Conservation (phyloP, 352 stramenopile genomes). For the Phytophthora litchii region DNA sequence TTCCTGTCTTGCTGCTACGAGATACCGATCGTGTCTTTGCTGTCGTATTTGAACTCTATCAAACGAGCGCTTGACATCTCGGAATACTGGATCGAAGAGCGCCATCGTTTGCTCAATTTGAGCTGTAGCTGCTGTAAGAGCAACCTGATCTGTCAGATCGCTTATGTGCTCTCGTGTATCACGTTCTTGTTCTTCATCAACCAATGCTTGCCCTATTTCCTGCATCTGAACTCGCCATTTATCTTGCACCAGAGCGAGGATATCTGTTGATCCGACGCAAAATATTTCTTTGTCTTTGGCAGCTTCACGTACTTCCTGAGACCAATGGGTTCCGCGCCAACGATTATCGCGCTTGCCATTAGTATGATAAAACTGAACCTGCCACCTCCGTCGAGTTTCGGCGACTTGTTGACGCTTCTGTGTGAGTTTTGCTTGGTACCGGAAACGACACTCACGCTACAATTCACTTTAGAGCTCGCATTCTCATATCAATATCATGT, state of each 20-base stretch:
- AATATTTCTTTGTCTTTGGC: slow-evolving; percentile 58
- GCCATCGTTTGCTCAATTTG: slow-evolving; percentile 66
- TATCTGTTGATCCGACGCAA: slow-evolving; percentile 54
- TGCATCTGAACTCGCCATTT: slow-evolving; percentile 50
- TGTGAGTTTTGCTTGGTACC: slow-evolving; percentile 41
- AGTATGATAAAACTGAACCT: slow-evolving; percentile 50
- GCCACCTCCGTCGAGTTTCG: slow-evolving; percentile 58
- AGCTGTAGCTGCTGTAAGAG: slow-evolving; percentile 43
- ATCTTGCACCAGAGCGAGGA: slow-evolving; percentile 55
- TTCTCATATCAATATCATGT: neutral
- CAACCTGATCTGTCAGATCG: slow-evolving; percentile 53
- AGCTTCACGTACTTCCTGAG: slow-evolving; percentile 47
- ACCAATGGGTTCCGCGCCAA: slow-evolving; percentile 59
- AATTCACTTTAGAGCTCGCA: slow-evolving; percentile 1
- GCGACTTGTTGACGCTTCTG: slow-evolving; percentile 46
- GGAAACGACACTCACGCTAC: slow-evolving; percentile 67
- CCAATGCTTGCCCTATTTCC: slow-evolving; percentile 6
- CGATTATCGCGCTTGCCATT: slow-evolving; percentile 69
- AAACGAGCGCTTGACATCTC: slow-evolving; percentile 55
- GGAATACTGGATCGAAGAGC: slow-evolving; percentile 72
- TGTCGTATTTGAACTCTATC: slow-evolving; percentile 47
- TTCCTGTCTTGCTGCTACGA: slow-evolving; percentile 12
- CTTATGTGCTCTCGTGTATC: slow-evolving; percentile 36
- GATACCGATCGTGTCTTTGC: slow-evolving; percentile 21
- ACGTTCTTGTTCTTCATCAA: slow-evolving; percentile 34